Base-by-base conservation (phyloP, 225 moss, liverwort and hornwort species). In the Marchantia paleacea region DNA sequence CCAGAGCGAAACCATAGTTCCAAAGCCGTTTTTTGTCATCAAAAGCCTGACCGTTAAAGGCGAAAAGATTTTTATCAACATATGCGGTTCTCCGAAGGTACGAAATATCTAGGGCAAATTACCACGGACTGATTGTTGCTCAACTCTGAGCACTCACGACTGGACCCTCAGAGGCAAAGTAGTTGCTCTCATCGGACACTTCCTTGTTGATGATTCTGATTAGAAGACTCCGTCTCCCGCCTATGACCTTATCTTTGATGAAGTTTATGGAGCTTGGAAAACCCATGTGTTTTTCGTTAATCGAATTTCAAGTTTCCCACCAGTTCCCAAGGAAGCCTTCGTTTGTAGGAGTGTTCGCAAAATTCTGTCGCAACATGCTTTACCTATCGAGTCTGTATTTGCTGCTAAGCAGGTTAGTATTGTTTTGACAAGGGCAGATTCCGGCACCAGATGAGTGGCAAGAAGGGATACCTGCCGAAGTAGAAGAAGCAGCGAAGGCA, bases 1-100 rank as follows among this genome's bases (percentile, higher is more conserved):
- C 49, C 84, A 78, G 0, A 89, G 88, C 10, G 88, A 91, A 63
- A 90, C 90, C 54, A 84, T 94, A 49, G 61, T 88, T 30, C 92
- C 93, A 0, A 86, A 89, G 74, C 90, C 93, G 57, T 94, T 90
- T 65, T 94, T 92, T 62, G 93, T 94, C 10, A 81, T 94, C 39
- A 94, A 94, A 84, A 91, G 89, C 6, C 86, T 80, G 62, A 86
- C 92, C 64, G 88, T 87, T 66, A 87, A 72, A 39, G 83, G 83
- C 29, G 89, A 89, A 69, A 90, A 92, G 82, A 90, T 94, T 15
- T 94, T 90, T 75, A 83, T 94, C 51, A 94, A 94, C 54, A 70
- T 94, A 20, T 94, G 93, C 25, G 93, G 90, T 73, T 90, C 92
- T 75, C 82, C 80, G 31, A 91, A 94, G 89, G 92, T 93, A 78